These are phyloP conservation scores for Kwoniella dendrophila DNA, from an alignment of 768 basidiomycete genomes.

Conservation along the genomic window DNA sequence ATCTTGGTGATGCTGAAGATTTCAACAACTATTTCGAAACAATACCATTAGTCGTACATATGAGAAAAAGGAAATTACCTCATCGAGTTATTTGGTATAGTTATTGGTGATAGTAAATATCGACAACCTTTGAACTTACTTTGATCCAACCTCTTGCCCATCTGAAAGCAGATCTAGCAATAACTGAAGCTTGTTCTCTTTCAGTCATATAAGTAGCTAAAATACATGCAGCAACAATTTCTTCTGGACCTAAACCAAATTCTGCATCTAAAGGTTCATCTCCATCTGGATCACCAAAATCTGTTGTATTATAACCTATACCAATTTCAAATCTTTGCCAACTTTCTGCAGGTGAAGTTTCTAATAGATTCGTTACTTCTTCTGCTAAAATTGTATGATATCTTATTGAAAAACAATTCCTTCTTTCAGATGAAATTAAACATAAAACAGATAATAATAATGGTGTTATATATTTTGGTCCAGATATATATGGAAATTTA, in stretches of 20 bases:
- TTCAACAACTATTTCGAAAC: constrained; percentile 15
- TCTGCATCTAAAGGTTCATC: constrained; percentile 41
- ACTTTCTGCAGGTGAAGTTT: constrained; percentile 34
- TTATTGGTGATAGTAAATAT: too few relatives aligned
- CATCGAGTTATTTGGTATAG: too few relatives aligned
- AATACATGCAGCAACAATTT: constrained; percentile 39
- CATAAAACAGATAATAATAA: constrained; percentile 42
- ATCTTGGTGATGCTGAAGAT: constrained; percentile 8
- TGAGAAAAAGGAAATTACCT: too few relatives aligned
- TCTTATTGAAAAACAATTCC: not conserved
- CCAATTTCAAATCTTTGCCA: constrained; percentile 30
- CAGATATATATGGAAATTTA: constrained; percentile 39
- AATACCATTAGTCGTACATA: not conserved
- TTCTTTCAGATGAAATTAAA: constrained; percentile 30
- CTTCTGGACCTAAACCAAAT: constrained; percentile 47
- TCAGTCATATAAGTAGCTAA: constrained; percentile 36
- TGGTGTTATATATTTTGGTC: constrained; percentile 39
- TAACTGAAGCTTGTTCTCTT: constrained; percentile 23
- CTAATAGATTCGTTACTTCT: constrained; percentile 26
- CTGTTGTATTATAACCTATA: constrained; percentile 11
- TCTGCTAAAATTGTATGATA: constrained; percentile 25
- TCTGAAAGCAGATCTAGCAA: constrained; percentile 35
- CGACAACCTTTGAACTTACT: constrained; percentile 23
- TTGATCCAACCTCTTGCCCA: constrained; percentile 46
- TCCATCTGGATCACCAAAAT: constrained; percentile 18